Percentiles rank a stretch among this genome's conserved stretches.
These are phyloP conservation scores for Ganoderma leucocontextum DNA, from an alignment of 1,284 basidiomycete genomes.

Conservation along the genomic window DNA sequence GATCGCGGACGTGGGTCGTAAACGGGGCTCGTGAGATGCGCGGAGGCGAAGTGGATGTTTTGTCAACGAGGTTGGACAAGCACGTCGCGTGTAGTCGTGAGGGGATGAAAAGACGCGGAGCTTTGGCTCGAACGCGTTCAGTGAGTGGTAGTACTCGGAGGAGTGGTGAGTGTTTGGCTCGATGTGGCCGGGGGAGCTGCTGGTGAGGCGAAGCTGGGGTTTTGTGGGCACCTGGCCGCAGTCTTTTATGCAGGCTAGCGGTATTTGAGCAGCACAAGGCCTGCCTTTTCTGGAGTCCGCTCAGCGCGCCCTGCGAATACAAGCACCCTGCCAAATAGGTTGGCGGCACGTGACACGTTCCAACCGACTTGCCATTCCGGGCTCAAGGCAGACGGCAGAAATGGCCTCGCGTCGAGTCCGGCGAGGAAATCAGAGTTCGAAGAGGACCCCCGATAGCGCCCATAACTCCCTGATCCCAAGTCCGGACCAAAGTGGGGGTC, in stretches of 20 bases:
- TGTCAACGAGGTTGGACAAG: constrained; percentile 9
- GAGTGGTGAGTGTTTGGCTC: background rate
- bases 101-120: constrained; percentile 9
- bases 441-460: too few species aligned
- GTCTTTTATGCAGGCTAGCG: constrained; percentile 25
- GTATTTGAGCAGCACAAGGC: constrained; percentile 23
- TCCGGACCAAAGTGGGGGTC: too few species aligned
- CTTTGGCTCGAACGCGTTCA: constrained; percentile 12
- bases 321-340: constrained; percentile 37
- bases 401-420: constrained; percentile 24
- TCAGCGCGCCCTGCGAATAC: constrained; percentile 28
- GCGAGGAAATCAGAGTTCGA: constrained; percentile 23
- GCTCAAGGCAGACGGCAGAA: constrained; percentile 37
- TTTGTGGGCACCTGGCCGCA: constrained; percentile 13
- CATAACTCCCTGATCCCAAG: too few species aligned
- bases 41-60: constrained; percentile 4
- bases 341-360: constrained; percentile 30
- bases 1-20: background rate
- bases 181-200: constrained; percentile 16
- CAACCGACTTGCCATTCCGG: constrained; percentile 34
- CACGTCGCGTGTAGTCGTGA: constrained; percentile 1
- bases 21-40: constrained; percentile 14
- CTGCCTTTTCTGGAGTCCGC: constrained; percentile 26
- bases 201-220: constrained; percentile 27
- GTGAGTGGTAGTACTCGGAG: constrained; percentile 1